Percentiles rank a stretch among this genome's conserved stretches.
Evolutionary conservation across 768 basidiomycete genomes (phyloP).

Genomic region (Mycena capillaripes): DNA sequence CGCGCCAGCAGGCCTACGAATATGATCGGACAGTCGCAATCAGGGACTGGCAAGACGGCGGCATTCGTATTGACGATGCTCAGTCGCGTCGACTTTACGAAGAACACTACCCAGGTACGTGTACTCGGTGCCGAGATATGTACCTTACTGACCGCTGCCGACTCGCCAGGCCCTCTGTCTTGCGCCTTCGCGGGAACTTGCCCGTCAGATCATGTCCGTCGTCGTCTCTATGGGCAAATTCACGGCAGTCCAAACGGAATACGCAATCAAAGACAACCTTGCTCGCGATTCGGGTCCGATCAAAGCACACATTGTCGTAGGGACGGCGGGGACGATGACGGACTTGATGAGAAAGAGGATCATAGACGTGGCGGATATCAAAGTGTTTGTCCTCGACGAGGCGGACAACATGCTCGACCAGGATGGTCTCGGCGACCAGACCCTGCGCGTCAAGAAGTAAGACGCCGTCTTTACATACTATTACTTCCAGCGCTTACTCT

Average conservation of each 20-base stretch:
- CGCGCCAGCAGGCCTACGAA: slow-evolving; percentile 82
- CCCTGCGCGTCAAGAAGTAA: slow-evolving; percentile 93
- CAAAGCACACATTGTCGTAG: slow-evolving; percentile 93
- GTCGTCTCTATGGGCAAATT: slow-evolving; percentile 96
- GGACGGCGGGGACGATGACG: slow-evolving; percentile 95
- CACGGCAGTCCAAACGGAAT: slow-evolving; percentile 93
- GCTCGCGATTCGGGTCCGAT: slow-evolving; percentile 75
- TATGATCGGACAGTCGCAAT: slow-evolving; percentile 99
- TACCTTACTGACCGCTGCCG: background rate
- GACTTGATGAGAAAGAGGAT: slow-evolving; percentile 85
- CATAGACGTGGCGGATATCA: slow-evolving; percentile 84
- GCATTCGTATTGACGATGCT: slow-evolving; percentile 99
- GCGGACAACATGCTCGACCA: slow-evolving; percentile 99
- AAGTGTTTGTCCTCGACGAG: slow-evolving; percentile 96
- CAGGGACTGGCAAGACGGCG: slow-evolving; percentile 98
- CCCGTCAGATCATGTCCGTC: slow-evolving; percentile 97
- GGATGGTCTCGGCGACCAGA: slow-evolving; percentile 95
- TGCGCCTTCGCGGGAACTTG: slow-evolving; percentile 97
- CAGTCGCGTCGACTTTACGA: slow-evolving; percentile 88
- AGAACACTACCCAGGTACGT: slow-evolving; percentile 85
- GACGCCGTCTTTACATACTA: slow-evolving; percentile 36
- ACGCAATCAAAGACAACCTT: slow-evolving; percentile 92
- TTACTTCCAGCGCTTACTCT: slow-evolving; percentile 5
- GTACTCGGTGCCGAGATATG: background rate
- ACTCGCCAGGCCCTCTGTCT: slow-evolving; percentile 87